Evolutionary conservation across 2,329 filamentous ascomycete species (phyloP).

Genomic region (Ceratocystis variospora): DNA sequence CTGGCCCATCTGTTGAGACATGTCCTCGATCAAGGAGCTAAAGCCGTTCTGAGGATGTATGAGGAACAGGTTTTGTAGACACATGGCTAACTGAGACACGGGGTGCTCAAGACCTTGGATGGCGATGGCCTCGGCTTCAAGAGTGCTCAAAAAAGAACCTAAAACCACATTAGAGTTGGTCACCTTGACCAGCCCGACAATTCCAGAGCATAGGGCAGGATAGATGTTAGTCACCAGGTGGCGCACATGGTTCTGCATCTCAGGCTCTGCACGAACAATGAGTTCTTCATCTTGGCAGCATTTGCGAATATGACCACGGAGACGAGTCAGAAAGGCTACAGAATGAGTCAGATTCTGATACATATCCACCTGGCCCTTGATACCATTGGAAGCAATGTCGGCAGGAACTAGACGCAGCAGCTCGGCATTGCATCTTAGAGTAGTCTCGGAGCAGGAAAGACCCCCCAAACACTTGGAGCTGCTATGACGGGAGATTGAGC

Average conservation of each 20-base stretch:
- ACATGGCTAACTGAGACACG: conserved; percentile 1
- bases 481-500: neutral
- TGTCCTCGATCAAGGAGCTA: neutral
- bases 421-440: neutral
- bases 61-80: conserved; percentile 1
- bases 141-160: neutral
- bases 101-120: neutral
- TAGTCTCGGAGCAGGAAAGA: neutral
- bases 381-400: neutral
- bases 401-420: neutral
- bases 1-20: neutral
- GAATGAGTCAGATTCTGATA: neutral
- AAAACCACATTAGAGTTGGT: neutral
- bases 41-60: neutral
- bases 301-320: neutral
- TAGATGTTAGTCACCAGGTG: neutral
- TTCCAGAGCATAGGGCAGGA: neutral
- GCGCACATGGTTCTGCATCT: neutral
- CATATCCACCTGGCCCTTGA: neutral
- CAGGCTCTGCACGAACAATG: neutral
- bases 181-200: neutral
- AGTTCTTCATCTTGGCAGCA: conserved; percentile 4
- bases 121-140: neutral
- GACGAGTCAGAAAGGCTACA: neutral
- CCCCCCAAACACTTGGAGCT: neutral